Percentiles rank a stretch among this genome's conserved stretches.
Conservation (phyloP, 208 protist species). For the Porcisia hertigi region DNA sequence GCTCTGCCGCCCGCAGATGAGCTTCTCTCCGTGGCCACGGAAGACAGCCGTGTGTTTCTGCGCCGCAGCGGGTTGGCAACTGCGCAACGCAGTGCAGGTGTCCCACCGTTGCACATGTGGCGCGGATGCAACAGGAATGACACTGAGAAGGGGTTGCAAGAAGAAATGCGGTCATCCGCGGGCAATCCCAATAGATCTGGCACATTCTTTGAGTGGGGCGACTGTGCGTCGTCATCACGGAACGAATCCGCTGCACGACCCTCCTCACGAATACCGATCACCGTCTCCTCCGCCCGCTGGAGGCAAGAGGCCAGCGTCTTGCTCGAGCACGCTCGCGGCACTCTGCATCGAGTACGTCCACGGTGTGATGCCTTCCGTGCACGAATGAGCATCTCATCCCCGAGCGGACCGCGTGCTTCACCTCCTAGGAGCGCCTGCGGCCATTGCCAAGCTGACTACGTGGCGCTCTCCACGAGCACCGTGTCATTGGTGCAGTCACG, state of each 20-base stretch:
- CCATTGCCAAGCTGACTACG: conserved; percentile 15
- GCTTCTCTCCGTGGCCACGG: conserved; percentile 20
- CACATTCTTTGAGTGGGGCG: background rate
- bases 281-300: conserved; percentile 17
- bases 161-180: background rate
- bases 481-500: conserved; percentile 24
- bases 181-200: background rate
- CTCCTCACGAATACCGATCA: background rate
- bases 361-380: conserved; percentile 7
- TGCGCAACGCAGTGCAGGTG: no score
- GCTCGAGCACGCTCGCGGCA: conserved; percentile 14
- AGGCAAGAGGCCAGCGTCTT: conserved; percentile 17
- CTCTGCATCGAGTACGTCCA: conserved; percentile 16
- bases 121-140: background rate
- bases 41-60: conserved; percentile 24
- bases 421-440: background rate
- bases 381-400: background rate
- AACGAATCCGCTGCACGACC: background rate
- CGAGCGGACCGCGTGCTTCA: background rate
- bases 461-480: conserved; percentile 18
- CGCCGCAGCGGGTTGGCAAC: conserved; percentile 11
- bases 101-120: conserved; percentile 3
- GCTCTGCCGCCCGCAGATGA: conserved; percentile 7
- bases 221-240: background rate
- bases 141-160: background rate